Percentiles rank a stretch among this genome's conserved stretches.
Evolutionary conservation across 1,284 basidiomycete genomes (phyloP).

Genomic region (Cutaneotrichosporon cyanovorans): DNA sequence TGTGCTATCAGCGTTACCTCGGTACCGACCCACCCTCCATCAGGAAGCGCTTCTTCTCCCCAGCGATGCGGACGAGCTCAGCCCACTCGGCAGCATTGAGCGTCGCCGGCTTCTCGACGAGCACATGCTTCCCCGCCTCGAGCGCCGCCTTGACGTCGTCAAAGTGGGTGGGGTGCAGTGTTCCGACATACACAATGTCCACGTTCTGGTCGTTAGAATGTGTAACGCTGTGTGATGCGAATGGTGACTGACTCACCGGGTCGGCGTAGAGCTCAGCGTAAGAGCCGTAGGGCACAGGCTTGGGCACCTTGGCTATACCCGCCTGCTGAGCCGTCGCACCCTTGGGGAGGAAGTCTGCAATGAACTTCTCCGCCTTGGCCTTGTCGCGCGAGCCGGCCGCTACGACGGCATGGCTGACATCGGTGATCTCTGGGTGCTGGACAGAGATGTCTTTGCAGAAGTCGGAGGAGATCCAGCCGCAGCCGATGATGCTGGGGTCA

Average conservation of each 20-base stretch:
- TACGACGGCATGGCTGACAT: slow-evolving; percentile 46
- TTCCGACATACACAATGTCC: slow-evolving; percentile 49
- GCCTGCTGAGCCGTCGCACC: slow-evolving; percentile 29
- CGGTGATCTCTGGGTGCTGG: slow-evolving; percentile 29
- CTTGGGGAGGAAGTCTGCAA: slow-evolving; percentile 31
- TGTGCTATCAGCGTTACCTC: background rate
- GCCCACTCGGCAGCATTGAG: slow-evolving; percentile 48
- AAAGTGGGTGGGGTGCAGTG: slow-evolving; percentile 48
- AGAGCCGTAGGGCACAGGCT: slow-evolving; percentile 28
- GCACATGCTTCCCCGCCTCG: slow-evolving; percentile 46
- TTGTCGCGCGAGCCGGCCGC: slow-evolving; percentile 45
- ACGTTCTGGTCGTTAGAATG: slow-evolving; percentile 41
- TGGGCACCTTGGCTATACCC: slow-evolving; percentile 15
- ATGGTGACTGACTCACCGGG: slow-evolving; percentile 19
- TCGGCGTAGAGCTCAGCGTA: slow-evolving; percentile 46
- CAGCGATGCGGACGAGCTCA: slow-evolving; percentile 42
- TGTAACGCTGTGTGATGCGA: slow-evolving; percentile 36
- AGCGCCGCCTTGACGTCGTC: slow-evolving; percentile 44
- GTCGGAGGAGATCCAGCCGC: slow-evolving; percentile 33
- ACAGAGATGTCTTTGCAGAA: slow-evolving; percentile 47
- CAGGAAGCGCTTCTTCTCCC: slow-evolving; percentile 37
- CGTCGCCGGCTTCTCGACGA: slow-evolving; percentile 47
- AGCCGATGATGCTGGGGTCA: slow-evolving; percentile 13
- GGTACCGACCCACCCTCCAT: slow-evolving; percentile 33
- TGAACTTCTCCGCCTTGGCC: slow-evolving; percentile 43